Evolutionary conservation across 2,329 filamentous ascomycete species (phyloP).

Genomic region (Xylariomycetidae sp.): DNA sequence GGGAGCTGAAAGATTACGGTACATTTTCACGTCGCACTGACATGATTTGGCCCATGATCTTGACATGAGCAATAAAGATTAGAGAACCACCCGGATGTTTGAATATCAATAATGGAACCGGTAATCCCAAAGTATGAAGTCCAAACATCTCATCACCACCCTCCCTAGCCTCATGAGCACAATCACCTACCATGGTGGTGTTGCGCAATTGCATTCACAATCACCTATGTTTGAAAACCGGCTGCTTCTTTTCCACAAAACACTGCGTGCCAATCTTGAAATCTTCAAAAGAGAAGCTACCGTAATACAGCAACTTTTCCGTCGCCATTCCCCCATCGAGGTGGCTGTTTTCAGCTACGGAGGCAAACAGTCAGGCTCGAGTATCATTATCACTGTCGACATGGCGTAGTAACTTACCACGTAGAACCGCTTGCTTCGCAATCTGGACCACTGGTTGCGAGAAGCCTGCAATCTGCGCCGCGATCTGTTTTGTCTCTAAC

Average conservation of each 20-base stretch:
- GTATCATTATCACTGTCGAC: neutral
- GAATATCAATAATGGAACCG: no score
- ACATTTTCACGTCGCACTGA: no score
- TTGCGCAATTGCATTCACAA: no score
- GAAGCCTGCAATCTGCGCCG: slow-evolving; percentile 33
- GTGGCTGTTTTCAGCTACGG: slow-evolving; percentile 36
- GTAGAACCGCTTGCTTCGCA: slow-evolving; percentile 39
- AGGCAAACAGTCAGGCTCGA: neutral
- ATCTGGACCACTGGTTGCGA: slow-evolving; percentile 35
- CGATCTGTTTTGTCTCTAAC: slow-evolving; percentile 32
- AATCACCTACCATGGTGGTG: no score
- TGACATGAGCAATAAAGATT: no score
- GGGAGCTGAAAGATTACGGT: no score
- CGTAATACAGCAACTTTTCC: slow-evolving; percentile 32
- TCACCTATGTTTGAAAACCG: slow-evolving; percentile 19
- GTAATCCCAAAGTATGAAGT: no score
- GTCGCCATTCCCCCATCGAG: slow-evolving; percentile 33
- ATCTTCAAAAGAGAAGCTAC: slow-evolving; percentile 32
- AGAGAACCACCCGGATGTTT: no score
- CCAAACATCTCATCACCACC: no score
- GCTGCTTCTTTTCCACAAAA: slow-evolving; percentile 34
- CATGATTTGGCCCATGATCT: no score
- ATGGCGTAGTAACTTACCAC: slow-evolving; percentile 24
- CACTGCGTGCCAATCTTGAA: slow-evolving; percentile 36
- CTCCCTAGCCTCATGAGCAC: no score